Evolutionary conservation across 2,329 filamentous ascomycete genomes (phyloP), one percentile per base, ranked within the genome.

Genomic region (Phialophora tarda): DNA sequence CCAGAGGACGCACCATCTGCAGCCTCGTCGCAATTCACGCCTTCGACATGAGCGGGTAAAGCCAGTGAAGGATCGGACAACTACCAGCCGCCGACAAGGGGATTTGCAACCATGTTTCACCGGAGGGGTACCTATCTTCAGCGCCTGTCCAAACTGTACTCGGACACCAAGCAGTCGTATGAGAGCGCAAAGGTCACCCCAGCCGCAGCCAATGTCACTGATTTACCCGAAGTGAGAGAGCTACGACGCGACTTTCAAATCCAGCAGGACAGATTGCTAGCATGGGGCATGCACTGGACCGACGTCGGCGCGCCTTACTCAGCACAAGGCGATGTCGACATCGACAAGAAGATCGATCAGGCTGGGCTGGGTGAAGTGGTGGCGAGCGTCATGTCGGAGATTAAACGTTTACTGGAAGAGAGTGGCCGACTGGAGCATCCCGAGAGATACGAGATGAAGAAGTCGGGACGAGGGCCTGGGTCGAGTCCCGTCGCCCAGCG

Each of bases 211-310:
- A 66, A 64, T 58, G 62, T 63, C 48, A 75, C 78, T 58, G 80
- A 81, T 61, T 78, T 80, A 60, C 85, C 83, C 38, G 85, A 88
- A 64, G 81, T 86, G 12, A 80, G 83, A 26, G 81, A 82, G 30
- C 78, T 89, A 44, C 84, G 88, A 70, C 82, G 83, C 65, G 86
- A 85, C 71, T 87, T 87, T 73, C 81, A 85, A 65, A 87, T 86
- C 62, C 87, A 89, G 73, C 86, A 87, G 73, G 86, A 89, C 74
- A 79, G 87, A 23, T 78, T 89, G 56, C 82, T 88, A 48, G 84
- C 86, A 34, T 89, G 87, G 87, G 87, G 87, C 55, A 77, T 89
- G 65, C 85, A 88, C 74, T 89, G 87, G 87, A 87, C 83, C 75
- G 87, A 89, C 74, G 86, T 84, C 66, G 69, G 71, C 8, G 63